phyloP scores from a whole-genome alignment of 257 asterid species.

The Gentiana dahurica region DNA sequence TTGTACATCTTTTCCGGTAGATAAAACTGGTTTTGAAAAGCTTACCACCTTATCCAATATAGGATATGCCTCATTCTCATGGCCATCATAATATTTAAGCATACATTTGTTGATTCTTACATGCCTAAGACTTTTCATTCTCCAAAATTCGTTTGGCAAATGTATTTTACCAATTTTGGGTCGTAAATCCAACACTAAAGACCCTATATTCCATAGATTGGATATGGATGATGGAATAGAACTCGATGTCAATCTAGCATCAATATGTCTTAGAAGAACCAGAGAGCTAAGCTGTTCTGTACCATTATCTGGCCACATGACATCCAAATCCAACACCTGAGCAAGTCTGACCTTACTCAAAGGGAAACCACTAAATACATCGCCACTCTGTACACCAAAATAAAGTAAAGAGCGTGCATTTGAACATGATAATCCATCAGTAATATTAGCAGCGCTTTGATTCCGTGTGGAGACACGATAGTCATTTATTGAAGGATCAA shows the following conservation, averaged over 20 bases:
- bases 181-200: not conserved
- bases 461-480: not conserved
- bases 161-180: not conserved
- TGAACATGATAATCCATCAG: too few relatives aligned
- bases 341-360: not conserved
- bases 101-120: not conserved
- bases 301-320: not conserved
- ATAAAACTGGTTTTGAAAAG: too few relatives aligned
- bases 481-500: too few relatives aligned
- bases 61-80: too few relatives aligned
- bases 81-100: too few relatives aligned
- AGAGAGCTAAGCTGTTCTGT: not conserved
- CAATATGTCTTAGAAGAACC: not conserved
- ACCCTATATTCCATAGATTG: not conserved
- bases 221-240: not conserved
- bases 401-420: not conserved
- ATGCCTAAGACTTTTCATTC: not conserved
- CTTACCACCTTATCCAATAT: too few relatives aligned
- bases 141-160: not conserved
- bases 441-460: too few relatives aligned
- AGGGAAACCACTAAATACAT: not conserved
- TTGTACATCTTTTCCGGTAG: too few relatives aligned
- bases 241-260: not conserved
- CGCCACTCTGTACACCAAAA: not conserved
- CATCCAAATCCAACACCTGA: not conserved